phyloP scores from a whole-genome alignment of 2,329 filamentous ascomycete species.

The Aspergillus sp. region DNA sequence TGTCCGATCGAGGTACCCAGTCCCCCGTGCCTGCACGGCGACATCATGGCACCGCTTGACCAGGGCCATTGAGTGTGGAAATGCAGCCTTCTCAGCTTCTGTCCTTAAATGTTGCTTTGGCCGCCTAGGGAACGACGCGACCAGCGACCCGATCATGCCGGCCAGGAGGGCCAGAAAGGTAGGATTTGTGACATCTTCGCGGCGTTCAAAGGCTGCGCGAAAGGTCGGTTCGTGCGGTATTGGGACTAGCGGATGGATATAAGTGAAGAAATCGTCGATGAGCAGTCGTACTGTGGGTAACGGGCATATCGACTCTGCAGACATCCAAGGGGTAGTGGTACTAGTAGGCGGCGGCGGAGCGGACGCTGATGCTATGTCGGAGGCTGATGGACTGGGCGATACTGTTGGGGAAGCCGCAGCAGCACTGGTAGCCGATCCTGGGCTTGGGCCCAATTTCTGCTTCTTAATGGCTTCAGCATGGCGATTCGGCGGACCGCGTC shows the following conservation, averaged over 20 bases:
- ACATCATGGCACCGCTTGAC: constrained; percentile 39
- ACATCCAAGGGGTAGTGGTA: constrained; percentile 37
- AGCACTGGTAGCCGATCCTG: constrained; percentile 30
- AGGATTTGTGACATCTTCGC: constrained; percentile 36
- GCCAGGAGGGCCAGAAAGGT: constrained; percentile 41
- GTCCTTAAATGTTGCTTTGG: constrained; percentile 36
- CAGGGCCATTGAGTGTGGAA: constrained; percentile 38
- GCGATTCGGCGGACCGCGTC: constrained; percentile 59
- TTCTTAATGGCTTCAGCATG: constrained; percentile 63
- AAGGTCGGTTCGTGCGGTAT: constrained; percentile 43
- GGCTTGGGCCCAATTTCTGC: constrained; percentile 42
- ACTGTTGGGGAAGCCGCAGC: constrained; percentile 20
- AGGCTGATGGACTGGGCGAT: constrained; percentile 38
- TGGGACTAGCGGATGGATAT: constrained; percentile 42
- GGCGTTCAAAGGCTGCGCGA: constrained; percentile 35
- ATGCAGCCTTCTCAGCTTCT: constrained; percentile 30
- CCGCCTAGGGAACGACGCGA: constrained; percentile 40
- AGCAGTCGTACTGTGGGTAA: constrained; percentile 34
- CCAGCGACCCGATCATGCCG: constrained; percentile 40
- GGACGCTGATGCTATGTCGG: constrained; percentile 36
- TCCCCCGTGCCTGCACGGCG: constrained; percentile 38
- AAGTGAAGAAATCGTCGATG: constrained; percentile 43
- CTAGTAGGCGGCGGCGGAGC: constrained; percentile 21
- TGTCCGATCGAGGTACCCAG: constrained; percentile 37
- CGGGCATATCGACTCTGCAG: constrained; percentile 43